These are phyloP conservation scores for Eleusine coracana DNA, from an alignment of 176 grass and related monocot species.

Conservation along the genomic window DNA sequence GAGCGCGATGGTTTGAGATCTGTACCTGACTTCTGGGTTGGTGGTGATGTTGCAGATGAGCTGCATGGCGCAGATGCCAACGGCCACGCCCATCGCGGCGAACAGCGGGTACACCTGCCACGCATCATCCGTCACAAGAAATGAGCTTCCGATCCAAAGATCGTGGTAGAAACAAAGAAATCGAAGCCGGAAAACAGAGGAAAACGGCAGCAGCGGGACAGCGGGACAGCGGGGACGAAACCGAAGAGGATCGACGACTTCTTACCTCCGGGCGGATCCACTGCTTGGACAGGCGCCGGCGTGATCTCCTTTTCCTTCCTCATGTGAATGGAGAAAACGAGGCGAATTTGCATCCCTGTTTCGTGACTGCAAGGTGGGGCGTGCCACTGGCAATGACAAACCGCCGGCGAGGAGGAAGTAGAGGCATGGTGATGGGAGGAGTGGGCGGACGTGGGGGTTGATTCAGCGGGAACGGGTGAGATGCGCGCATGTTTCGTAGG, in stretches of 20 bases:
- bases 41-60: conserved; percentile 66
- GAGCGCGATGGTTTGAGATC: background rate
- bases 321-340: too few relatives aligned
- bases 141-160: background rate
- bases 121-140: background rate
- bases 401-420: too few relatives aligned
- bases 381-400: too few relatives aligned
- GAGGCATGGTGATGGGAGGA: too few relatives aligned
- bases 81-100: conserved; percentile 52
- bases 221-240: background rate
- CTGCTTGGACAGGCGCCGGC: conserved; percentile 2
- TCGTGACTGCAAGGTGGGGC: too few relatives aligned
- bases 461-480: too few relatives aligned
- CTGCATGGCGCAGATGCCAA: conserved; percentile 57
- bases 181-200: background rate
- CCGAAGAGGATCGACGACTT: background rate
- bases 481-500: too few relatives aligned
- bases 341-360: too few relatives aligned
- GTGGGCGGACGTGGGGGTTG: too few relatives aligned
- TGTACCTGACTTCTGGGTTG: conserved; percentile 50
- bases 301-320: background rate
- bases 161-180: background rate
- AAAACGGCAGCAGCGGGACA: background rate
- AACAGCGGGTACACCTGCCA: conserved; percentile 64
- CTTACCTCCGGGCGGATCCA: conserved; percentile 22